Evolutionary conservation across 23 red algal genomes (phyloP).

Genomic region (Gracilaria gracilis): DNA sequence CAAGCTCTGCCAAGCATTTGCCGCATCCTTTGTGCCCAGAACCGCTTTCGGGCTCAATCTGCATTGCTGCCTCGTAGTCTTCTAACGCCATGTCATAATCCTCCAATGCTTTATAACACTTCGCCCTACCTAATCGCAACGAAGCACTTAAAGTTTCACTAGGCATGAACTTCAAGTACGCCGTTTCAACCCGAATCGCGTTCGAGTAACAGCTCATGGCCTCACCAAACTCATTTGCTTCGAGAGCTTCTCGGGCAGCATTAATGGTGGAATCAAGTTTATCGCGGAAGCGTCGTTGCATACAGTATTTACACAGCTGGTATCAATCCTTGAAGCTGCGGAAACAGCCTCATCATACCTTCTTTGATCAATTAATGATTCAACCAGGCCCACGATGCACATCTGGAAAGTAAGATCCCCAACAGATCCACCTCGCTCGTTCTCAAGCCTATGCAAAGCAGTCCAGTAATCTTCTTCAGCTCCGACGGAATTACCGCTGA

Average conservation of each 20-base stretch:
- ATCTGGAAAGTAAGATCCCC: slow-evolving; percentile 59
- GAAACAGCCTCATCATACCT: slow-evolving; percentile 73
- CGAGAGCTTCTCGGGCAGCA: slow-evolving; percentile 45
- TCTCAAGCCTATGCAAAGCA: slow-evolving; percentile 51
- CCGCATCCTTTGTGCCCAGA: slow-evolving; percentile 66
- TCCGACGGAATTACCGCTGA: slow-evolving; percentile 56
- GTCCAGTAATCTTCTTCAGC: slow-evolving; percentile 77
- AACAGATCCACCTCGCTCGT: slow-evolving; percentile 18
- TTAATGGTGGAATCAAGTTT: slow-evolving; percentile 60
- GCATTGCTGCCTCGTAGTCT: slow-evolving; percentile 57
- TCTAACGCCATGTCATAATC: slow-evolving; percentile 79
- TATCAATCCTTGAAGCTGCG: slow-evolving; percentile 45
- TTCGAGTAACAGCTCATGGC: slow-evolving; percentile 75
- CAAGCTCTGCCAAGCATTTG: slow-evolving; percentile 69
- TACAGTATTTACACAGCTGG: slow-evolving; percentile 34
- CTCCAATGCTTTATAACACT: slow-evolving; percentile 71
- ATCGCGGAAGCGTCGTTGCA: slow-evolving; percentile 64
- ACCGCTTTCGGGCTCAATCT: slow-evolving; percentile 67
- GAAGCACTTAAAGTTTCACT: slow-evolving; percentile 33
- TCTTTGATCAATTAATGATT: slow-evolving; percentile 77
- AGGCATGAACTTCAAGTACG: slow-evolving; percentile 35
- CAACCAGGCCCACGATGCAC: slow-evolving; percentile 74
- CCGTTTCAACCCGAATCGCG: slow-evolving; percentile 64
- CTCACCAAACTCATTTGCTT: slow-evolving; percentile 52
- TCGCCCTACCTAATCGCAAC: slow-evolving; percentile 58